Evolutionary conservation across 1,284 basidiomycete species (phyloP).

Genomic region (Inonotus hispidus): DNA sequence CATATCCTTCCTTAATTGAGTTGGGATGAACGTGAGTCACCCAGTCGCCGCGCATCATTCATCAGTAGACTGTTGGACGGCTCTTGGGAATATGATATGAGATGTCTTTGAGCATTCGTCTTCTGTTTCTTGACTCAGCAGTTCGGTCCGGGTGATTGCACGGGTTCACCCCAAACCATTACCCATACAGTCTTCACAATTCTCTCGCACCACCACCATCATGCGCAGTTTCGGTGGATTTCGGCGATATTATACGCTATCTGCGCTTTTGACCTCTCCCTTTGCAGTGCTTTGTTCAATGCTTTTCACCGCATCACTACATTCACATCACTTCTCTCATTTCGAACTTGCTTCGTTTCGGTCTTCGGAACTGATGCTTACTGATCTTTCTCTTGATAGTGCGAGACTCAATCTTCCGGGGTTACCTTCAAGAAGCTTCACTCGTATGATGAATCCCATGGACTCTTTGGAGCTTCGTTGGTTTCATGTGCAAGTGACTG

Average conservation of each 20-base stretch:
- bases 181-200: too few relatives aligned
- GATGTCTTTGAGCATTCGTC: too few relatives aligned
- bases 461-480: not conserved
- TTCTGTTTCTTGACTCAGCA: too few relatives aligned
- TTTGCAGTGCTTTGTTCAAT: too few relatives aligned
- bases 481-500: too few relatives aligned
- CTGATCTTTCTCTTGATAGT: constrained; percentile 33
- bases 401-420: constrained; percentile 67
- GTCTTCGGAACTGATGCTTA: not conserved
- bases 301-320: not conserved
- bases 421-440: constrained; percentile 65
- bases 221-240: not conserved
- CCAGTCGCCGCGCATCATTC: not conserved
- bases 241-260: not conserved
- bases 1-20: not conserved
- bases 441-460: constrained; percentile 38
- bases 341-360: not conserved
- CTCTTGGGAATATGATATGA: too few relatives aligned
- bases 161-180: too few relatives aligned
- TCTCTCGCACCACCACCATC: not conserved
- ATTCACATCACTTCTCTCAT: not conserved
- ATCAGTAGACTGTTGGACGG: too few relatives aligned
- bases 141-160: too few relatives aligned
- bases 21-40: not conserved
- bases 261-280: not conserved